Evolutionary conservation across 2,329 filamentous ascomycete genomes (phyloP).

Genomic region (Alternaria burnsii): DNA sequence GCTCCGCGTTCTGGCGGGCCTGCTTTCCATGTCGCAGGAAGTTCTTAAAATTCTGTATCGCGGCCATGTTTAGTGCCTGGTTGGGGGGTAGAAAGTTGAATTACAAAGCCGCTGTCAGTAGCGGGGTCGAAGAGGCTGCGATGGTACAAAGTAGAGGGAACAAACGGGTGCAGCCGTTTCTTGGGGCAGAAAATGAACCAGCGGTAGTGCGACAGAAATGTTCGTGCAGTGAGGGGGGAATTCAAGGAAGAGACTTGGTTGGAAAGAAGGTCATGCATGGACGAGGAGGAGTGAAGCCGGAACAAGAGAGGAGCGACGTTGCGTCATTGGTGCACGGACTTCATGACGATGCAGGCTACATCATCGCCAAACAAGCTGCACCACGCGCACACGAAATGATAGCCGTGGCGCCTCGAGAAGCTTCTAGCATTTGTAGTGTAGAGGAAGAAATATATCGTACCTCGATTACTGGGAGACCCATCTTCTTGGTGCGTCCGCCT

Average conservation of each 20-base stretch:
- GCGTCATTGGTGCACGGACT: conserved; percentile 16
- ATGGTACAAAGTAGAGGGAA: conserved; percentile 8
- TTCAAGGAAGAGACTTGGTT: conserved; percentile 23
- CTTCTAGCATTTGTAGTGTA: conserved; percentile 1
- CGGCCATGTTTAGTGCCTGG: conserved; percentile 61
- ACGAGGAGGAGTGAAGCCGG: conserved; percentile 23
- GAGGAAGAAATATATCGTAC: conserved; percentile 29
- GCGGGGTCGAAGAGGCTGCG: conserved; percentile 31
- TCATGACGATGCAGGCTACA: conserved; percentile 39
- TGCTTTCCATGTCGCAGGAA: conserved; percentile 98
- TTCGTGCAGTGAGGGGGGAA: conserved; percentile 18
- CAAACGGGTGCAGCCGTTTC: conserved; percentile 28
- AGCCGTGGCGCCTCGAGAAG: conserved; percentile 9
- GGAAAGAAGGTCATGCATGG: conserved; percentile 35
- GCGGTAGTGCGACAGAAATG: conserved; percentile 23
- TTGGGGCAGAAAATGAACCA: conserved; percentile 18
- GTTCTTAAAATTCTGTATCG: conserved; percentile 96
- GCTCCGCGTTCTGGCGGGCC: conserved; percentile 74
- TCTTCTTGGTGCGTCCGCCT: conserved; percentile 28
- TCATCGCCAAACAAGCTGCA: conserved; percentile 33
- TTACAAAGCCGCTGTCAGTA: conserved; percentile 24
- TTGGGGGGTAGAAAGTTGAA: conserved; percentile 6
- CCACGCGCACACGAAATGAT: conserved; percentile 21
- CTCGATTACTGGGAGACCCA: conserved; percentile 45
- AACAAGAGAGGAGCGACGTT: conserved; percentile 34